Base-by-base conservation (phyloP, 23 red algal species). In the Chondrus crispus region DNA sequence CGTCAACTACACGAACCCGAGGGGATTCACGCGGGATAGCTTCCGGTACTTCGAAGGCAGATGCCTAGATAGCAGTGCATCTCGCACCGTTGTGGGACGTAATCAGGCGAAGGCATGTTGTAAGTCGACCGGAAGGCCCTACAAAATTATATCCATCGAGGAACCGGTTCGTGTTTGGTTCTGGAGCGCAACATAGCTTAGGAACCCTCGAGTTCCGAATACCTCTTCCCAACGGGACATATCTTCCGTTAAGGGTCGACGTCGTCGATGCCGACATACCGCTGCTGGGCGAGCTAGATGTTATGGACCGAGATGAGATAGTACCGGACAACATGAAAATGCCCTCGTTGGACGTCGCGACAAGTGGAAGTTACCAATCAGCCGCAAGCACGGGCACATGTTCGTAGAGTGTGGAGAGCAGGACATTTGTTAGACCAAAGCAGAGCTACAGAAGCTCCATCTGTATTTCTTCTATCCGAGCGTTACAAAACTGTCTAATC, bases 401-500 rank as follows among this genome's bases (percentile, higher is more conserved):
- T 57, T 16, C 22, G 14, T 57, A 22, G 52, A 57, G 22, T 57
- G 52, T 22, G 22, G 22, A 14, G 22, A 16, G 22, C 22, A 14
- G 22, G 22, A 14, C 16, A 73, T 33, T 13, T 37, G 14, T 29
- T 29, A 73, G 13, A 37, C 68, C 13, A 73, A n/a, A 33, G 32
- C 19, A 33, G 35, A 86, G 69, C 42, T 86, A 5, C 38, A 53
- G 5, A 69, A 71, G 54, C 5, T 69, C 5, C 55, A 86, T 47
- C 38, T 66, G 6, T 58, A 71, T 13, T 68, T 86, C 29, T 70
- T 38, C 29, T 58, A 86, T 5, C 41, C 62, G 9, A 24, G 37
- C 28, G 16, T 40, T 8, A 46, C 22, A 43, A 86, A 86, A 33
- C 82, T 86, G 5, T 86, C 47, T 58, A 86, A 86, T 10, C 12